A percentile compares a stretch with the other conserved stretches of the same genome.
Conservation (phyloP, 129 eudicot genomes). For the Rutidosis leptorrhynchoides region DNA sequence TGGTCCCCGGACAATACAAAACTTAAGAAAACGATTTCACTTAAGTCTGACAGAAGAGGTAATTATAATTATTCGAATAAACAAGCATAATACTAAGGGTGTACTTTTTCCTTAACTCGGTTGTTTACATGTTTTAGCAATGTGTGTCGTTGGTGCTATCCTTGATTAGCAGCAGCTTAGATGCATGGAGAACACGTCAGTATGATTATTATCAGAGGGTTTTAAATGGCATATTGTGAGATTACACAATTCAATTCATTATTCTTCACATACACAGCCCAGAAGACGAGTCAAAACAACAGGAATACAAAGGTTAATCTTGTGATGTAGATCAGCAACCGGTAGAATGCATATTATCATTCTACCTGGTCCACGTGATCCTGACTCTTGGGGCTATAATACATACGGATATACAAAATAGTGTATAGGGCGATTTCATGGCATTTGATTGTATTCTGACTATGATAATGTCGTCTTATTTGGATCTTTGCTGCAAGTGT, state of each 20-base stretch:
- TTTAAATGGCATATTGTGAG: conserved; percentile 86
- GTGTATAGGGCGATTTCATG: conserved; percentile 39
- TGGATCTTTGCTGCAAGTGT: conserved; percentile 26
- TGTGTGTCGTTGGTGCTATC: conserved; percentile 99
- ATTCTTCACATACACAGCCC: conserved; percentile 21
- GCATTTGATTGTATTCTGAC: conserved; percentile 23
- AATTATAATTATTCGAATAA: conserved; percentile 4
- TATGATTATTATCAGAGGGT: conserved; percentile 96
- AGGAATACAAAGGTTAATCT: conserved; percentile 15
- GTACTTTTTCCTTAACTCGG: not conserved
- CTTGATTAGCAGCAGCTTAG: conserved; percentile 97
- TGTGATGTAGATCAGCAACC: conserved; percentile 28
- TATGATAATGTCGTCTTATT: conserved; percentile 18
- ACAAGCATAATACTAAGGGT: not conserved
- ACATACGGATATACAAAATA: conserved; percentile 27
- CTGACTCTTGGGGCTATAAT: conserved; percentile 21
- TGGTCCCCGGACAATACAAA: conserved; percentile 94
- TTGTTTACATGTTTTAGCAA: conserved; percentile 54
- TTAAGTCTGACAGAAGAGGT: conserved; percentile 98
- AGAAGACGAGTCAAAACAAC: conserved; percentile 13
- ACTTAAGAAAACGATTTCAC: conserved; percentile 91
- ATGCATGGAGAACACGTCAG: conserved; percentile 99
- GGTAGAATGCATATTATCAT: conserved; percentile 22
- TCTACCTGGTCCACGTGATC: conserved; percentile 19
- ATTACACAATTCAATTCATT: conserved; percentile 7